A percentile compares a stretch with the other conserved stretches of the same genome.
phyloP scores from a whole-genome alignment of 1,284 basidiomycete species.

The Cutaneotrichosporon dermatis region DNA sequence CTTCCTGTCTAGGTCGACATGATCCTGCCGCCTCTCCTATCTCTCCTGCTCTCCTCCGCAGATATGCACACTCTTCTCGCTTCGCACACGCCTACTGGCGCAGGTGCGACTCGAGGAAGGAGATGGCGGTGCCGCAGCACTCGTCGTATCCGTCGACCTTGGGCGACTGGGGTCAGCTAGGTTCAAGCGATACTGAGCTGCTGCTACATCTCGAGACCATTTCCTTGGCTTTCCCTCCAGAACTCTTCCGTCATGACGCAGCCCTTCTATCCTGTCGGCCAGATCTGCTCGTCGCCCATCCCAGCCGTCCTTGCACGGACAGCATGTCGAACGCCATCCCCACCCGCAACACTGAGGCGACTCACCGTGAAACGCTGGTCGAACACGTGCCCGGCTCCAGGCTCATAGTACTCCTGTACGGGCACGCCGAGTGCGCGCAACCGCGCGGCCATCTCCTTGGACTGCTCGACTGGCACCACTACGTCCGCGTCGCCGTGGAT shows the following conservation, averaged over 20 bases:
- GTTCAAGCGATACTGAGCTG: too few relatives aligned
- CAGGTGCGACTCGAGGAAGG: background rate
- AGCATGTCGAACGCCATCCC: background rate
- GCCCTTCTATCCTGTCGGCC: too few relatives aligned
- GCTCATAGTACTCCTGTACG: slow-evolving; percentile 16
- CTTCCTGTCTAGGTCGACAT: too few relatives aligned
- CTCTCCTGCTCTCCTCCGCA: too few relatives aligned
- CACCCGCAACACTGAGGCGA: background rate
- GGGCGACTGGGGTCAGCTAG: background rate
- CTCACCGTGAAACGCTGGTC: slow-evolving; percentile 28
- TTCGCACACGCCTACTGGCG: background rate
- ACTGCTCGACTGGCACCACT: slow-evolving; percentile 23
- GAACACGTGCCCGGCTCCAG: slow-evolving; percentile 24
- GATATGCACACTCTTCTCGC: too few relatives aligned
- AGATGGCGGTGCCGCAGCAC: background rate
- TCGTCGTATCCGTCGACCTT: slow-evolving; percentile 1
- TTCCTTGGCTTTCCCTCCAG: background rate
- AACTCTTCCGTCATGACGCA: too few relatives aligned
- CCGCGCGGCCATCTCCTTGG: slow-evolving; percentile 15
- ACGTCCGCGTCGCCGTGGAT: slow-evolving; percentile 26
- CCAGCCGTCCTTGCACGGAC: too few relatives aligned
- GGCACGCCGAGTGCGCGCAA: slow-evolving; percentile 19
- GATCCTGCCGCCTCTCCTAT: too few relatives aligned
- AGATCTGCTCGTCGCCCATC: too few relatives aligned
- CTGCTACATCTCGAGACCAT: too few relatives aligned